These are phyloP conservation scores for Sarcodon sp. DNA, from an alignment of 768 basidiomycete genomes.

Conservation along the genomic window DNA sequence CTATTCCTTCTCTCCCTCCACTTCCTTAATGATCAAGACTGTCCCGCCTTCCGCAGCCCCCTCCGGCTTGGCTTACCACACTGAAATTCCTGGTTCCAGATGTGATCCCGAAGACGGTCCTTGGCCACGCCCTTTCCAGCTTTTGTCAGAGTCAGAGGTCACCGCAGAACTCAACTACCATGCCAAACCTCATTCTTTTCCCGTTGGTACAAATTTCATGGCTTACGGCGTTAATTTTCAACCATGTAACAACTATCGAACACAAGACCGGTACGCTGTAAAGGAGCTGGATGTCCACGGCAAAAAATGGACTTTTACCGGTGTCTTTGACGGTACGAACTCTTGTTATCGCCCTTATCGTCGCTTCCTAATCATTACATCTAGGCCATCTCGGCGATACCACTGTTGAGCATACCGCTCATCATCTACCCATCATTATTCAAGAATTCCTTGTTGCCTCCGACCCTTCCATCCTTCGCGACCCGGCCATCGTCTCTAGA, in stretches of 20 bases:
- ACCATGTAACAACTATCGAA: constrained; percentile 23
- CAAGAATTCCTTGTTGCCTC: constrained; percentile 22
- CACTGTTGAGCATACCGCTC: constrained; percentile 31
- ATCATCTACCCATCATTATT: constrained; percentile 26
- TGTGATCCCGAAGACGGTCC: neutral
- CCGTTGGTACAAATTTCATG: neutral
- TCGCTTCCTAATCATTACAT: neutral
- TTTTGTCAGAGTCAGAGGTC: neutral
- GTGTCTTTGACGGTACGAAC: constrained; percentile 30
- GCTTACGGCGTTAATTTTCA: constrained; percentile 27
- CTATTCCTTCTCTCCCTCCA: neutral
- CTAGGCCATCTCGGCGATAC: constrained; percentile 35
- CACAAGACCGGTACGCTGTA: constrained; percentile 28
- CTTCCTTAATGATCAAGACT: neutral
- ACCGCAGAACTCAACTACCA: neutral
- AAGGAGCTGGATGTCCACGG: constrained; percentile 28
- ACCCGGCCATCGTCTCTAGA: constrained; percentile 19
- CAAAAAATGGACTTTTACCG: constrained; percentile 30
- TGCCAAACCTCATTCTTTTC: neutral
- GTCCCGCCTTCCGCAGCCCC: neutral
- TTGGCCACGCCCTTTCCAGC: neutral
- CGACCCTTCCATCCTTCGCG: constrained; percentile 9
- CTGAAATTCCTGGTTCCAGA: neutral
- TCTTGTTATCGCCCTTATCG: neutral
- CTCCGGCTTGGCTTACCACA: neutral